A percentile compares a stretch with the other conserved stretches of the same genome.
phyloP scores from a whole-genome alignment of 1,139 yeast genomes.

The Meyerozyma smithsonii region DNA sequence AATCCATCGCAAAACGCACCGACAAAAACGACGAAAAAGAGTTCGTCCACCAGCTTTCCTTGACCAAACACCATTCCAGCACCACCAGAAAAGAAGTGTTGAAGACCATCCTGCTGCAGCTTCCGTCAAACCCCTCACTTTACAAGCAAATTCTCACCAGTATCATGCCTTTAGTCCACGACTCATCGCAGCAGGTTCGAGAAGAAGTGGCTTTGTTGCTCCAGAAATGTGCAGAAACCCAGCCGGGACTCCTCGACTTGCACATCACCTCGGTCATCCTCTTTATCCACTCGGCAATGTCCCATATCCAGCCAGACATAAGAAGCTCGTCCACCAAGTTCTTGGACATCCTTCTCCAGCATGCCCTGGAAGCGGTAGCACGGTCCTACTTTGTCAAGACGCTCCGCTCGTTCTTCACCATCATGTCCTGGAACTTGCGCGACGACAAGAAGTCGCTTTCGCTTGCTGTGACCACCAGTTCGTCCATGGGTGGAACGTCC shows the following conservation, averaged over 20 bases:
- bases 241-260: conserved; percentile 56
- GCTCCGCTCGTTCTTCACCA: conserved; percentile 49
- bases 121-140: conserved; percentile 47
- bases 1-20: conserved; percentile 33
- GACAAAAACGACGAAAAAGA: conserved; percentile 36
- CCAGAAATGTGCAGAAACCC: conserved; percentile 43
- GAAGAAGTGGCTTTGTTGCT: conserved; percentile 52
- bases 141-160: conserved; percentile 56
- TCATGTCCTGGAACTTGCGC: conserved; percentile 57
- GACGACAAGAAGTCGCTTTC: conserved; percentile 41
- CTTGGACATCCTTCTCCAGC: conserved; percentile 48
- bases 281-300: conserved; percentile 90
- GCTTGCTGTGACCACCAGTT: conserved; percentile 42
- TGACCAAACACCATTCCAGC: conserved; percentile 74
- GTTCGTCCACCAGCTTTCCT: conserved; percentile 53
- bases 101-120: conserved; percentile 39
- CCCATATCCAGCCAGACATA: conserved; percentile 75
- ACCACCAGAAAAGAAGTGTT: conserved; percentile 73
- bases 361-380: conserved; percentile 46
- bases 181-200: conserved; percentile 62
- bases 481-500: conserved; percentile 34
- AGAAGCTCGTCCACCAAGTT: conserved; percentile 67
- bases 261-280: conserved; percentile 65
- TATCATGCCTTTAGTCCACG: conserved; percentile 57
- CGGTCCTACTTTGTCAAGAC: conserved; percentile 57